These are phyloP conservation scores for Cyphellophora attinorum DNA, from an alignment of 2,329 filamentous ascomycete genomes.

Conservation along the genomic window DNA sequence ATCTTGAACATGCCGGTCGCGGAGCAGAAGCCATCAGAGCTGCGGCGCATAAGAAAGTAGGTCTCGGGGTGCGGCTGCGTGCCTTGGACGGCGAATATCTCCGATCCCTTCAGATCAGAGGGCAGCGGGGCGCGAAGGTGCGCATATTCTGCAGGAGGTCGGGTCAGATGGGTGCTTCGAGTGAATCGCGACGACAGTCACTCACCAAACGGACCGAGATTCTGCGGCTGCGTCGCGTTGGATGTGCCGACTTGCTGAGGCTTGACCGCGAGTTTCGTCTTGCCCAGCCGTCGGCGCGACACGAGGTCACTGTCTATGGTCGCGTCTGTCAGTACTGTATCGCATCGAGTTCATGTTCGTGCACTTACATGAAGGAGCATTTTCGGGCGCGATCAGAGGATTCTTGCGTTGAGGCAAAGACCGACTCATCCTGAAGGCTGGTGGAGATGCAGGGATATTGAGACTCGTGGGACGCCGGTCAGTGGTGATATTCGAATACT, in stretches of 20 bases:
- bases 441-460: no score
- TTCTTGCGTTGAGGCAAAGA: constrained; percentile 36
- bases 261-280: constrained; percentile 82
- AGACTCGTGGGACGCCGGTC: no score
- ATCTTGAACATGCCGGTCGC: constrained; percentile 64
- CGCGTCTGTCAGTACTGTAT: constrained; percentile 12
- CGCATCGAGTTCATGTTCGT: no score
- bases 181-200: no score
- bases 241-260: constrained; percentile 61
- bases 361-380: constrained; percentile 35
- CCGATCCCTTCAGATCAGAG: constrained; percentile 75
- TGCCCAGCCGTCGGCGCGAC: constrained; percentile 75
- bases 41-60: constrained; percentile 84
- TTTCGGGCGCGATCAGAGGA: constrained; percentile 33
- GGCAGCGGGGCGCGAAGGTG: constrained; percentile 88
- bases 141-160: no score
- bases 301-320: constrained; percentile 62
- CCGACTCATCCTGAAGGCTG: no score
- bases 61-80: constrained; percentile 61
- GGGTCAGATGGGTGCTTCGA: no score
- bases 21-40: constrained; percentile 56
- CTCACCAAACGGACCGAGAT: constrained; percentile 74
- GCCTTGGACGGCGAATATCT: constrained; percentile 74
- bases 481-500: no score
- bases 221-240: constrained; percentile 62